Base-by-base conservation (phyloP, 164 flowering plant genomes). In the Buxus sempervirens region DNA sequence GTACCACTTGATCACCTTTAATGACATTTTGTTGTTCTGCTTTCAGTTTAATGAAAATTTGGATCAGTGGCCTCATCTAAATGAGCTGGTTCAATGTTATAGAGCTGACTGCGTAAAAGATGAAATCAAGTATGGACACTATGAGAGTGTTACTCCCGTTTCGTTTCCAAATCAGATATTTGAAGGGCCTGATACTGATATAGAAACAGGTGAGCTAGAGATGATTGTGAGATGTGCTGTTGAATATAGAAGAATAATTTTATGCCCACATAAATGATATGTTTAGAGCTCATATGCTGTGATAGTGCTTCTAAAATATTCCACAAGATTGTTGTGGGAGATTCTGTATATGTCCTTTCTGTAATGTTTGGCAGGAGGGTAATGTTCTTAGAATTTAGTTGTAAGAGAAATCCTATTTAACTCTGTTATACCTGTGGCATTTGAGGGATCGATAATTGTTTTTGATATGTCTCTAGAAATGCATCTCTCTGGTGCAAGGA, bases 21-120 rank as follows among this genome's bases (percentile, higher is more conserved):
- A 56, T 21, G 22, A 56, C 26, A 56, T 56, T n/a, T 56, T 2
- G 21, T 21, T 22, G 13, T 48, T 57, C 56, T 73, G 51, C 20
- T 71, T 65, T 49, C 82, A 95, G 99, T 85, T 87, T 38, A 89
- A 85, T 69, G 97, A 92, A 70, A 87, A 90, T 76, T 77, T 92
- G 84, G 99, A 92, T 79, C 97, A 90, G 79, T 89, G 96, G 97
- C 97, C 99, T 9, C 97, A 95, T 84, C 82, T 95, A 66, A 84
- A 81, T 73, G 97, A 92, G 80, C 82, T 92, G 73, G 87, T 92
- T 62, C 96, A 95, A 59, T 89, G 98, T 81, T 95, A 95, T 73
- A 85, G 79, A 71, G 77, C 94, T 72, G 99, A 95, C 58, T 92
- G 97, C 96, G 89, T 95, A 4, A 92, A 92, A 69, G 96, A 95